Evolutionary conservation across 306 rosid species (phyloP), one percentile per base, ranked within the genome.

Genomic region (Prinsepia uniflora): DNA sequence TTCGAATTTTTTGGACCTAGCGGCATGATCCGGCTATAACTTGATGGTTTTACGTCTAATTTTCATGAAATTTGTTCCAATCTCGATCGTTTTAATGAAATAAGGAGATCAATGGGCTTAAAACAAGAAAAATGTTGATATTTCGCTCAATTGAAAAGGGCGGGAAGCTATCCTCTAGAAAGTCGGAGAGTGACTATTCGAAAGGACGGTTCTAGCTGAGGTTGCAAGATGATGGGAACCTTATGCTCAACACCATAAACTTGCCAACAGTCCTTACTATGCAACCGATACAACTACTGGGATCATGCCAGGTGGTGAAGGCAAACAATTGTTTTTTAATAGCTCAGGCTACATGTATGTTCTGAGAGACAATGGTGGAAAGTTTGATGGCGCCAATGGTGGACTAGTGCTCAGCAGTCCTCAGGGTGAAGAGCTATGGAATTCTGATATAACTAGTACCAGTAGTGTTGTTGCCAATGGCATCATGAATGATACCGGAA

Each of bases 301-400:
- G 40, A 18, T 8, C 19, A 13, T 12, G 10, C 45, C 34, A 0
- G 63, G 82, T 8, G 63, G 19, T 59, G 46, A 63, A 24, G 96
- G 88, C 3, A 6, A 0, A 0, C 70, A 61, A 41, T 62, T 88
- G 62, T 24, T 75, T 10, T 86, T 86, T 61, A 75, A 75, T 46
- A 40, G 66, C 48, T 57, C 81, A 3, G 89, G 87, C 4, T 20
- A 22, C 55, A 2, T 87, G 55, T 84, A 76, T 50, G 20, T 87
- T 60, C 5, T 61, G 68, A 63, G 74, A 67, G 64, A 48, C 17
- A 0, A 0, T 22, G n/a, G n/a, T n/a, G n/a, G n/a, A n/a, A n/a
- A n/a, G n/a, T n/a, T n/a, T n/a, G n/a, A n/a, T n/a, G n/a, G n/a
- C 30, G 66, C 75, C 45, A 7, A 59, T 4, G 2, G 15, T 11